Evolutionary conservation across 2,329 filamentous ascomycete species (phyloP).

Genomic region (Zarea fungicola): DNA sequence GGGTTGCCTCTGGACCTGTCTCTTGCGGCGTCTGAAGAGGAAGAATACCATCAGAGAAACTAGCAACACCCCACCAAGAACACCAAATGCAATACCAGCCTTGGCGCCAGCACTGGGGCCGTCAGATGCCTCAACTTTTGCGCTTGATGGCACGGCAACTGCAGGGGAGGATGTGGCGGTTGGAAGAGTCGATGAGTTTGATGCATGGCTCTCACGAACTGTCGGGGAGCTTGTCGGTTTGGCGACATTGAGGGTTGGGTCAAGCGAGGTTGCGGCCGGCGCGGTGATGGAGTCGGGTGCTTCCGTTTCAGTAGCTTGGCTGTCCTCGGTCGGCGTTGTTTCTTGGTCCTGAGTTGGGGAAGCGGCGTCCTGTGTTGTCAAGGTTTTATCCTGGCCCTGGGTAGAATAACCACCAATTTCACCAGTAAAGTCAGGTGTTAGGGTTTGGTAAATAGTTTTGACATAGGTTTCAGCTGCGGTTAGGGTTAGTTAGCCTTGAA

Average conservation of each 20-base stretch:
- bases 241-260: constrained; percentile 20
- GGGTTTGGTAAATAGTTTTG: constrained; percentile 37
- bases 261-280: constrained; percentile 21
- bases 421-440: constrained; percentile 37
- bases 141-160: neutral
- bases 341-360: neutral
- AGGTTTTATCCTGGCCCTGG: constrained; percentile 13
- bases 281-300: constrained; percentile 18
- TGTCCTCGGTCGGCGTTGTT: constrained; percentile 11
- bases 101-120: constrained; percentile 44
- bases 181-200: neutral
- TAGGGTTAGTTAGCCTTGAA: neutral
- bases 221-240: neutral
- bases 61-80: constrained; percentile 63
- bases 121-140: constrained; percentile 3
- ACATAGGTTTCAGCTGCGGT: constrained; percentile 14
- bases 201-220: neutral
- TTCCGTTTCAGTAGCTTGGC: constrained; percentile 17
- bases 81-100: constrained; percentile 80
- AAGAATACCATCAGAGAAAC: constrained; percentile 67
- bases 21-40: constrained; percentile 64
- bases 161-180: constrained; percentile 6
- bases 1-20: constrained; percentile 50
- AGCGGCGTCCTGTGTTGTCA: neutral
- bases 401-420: constrained; percentile 37